phyloP scores from a whole-genome alignment of 2,329 filamentous ascomycete species.

The Trichoderma hamatum region DNA sequence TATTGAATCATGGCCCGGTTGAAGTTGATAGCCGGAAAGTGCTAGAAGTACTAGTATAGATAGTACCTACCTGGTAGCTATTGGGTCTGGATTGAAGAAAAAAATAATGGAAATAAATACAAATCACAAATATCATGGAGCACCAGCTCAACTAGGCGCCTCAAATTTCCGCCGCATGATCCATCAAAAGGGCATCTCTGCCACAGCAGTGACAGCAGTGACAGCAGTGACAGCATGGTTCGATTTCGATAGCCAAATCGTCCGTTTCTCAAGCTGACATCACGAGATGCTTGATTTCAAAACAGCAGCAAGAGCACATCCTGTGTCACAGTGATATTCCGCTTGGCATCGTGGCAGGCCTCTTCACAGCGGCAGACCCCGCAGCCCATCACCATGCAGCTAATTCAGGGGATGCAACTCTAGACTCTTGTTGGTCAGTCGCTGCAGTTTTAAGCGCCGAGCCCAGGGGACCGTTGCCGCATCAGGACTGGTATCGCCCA shows the following conservation, averaged over 20 bases:
- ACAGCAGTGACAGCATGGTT: background rate
- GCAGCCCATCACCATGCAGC: conserved; percentile 24
- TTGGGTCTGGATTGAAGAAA: background rate
- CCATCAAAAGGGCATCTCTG: background rate
- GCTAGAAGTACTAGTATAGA: background rate
- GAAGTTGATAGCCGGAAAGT: background rate
- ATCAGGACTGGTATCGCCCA: conserved; percentile 27
- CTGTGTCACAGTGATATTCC: background rate
- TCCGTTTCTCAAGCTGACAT: conserved; percentile 6
- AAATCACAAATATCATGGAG: background rate
- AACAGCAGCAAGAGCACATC: background rate
- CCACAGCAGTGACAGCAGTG: background rate
- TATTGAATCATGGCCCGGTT: background rate
- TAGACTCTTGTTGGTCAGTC: conserved; percentile 25
- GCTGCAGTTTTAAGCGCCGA: conserved; percentile 34
- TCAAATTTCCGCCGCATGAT: background rate
- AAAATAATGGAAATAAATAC: background rate
- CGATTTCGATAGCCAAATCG: conserved; percentile 6
- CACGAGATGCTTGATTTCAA: conserved; percentile 5
- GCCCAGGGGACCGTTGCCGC: conserved; percentile 16
- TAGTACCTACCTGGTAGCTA: background rate
- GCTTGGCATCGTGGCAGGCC: background rate
- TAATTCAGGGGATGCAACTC: conserved; percentile 24
- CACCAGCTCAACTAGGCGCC: background rate
- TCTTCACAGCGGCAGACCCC: background rate